phyloP scores from a whole-genome alignment of 805 yeast genomes.

The Candida nanaspora region DNA sequence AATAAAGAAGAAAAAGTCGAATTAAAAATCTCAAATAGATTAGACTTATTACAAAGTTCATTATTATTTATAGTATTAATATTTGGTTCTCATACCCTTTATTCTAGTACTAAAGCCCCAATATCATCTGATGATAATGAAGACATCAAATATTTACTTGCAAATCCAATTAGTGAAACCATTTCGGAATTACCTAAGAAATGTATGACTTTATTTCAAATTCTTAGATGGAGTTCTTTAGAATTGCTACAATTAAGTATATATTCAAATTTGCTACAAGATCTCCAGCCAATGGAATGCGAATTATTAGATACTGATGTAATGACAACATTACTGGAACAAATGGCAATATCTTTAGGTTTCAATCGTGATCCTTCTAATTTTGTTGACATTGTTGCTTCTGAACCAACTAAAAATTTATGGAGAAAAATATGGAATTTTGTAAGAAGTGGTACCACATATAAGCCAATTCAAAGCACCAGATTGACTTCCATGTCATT shows the following conservation, averaged over 20 bases:
- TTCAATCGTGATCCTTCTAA: constrained; percentile 39
- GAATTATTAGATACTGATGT: constrained; percentile 35
- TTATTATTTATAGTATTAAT: constrained; percentile 34
- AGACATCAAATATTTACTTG: constrained; percentile 25
- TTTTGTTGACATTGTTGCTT: constrained; percentile 13
- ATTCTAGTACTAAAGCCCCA: constrained; percentile 18
- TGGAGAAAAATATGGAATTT: constrained; percentile 57
- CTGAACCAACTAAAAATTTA: constrained; percentile 35
- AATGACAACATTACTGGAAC: constrained; percentile 30
- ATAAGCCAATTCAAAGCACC: constrained; percentile 29
- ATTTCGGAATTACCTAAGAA: constrained; percentile 30
- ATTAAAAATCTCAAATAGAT: constrained; percentile 28
- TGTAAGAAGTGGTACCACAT: constrained; percentile 33
- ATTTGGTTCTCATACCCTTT: constrained; percentile 33
- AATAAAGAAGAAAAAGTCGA: constrained; percentile 21
- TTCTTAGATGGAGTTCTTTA: constrained; percentile 31
- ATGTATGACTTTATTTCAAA: constrained; percentile 34
- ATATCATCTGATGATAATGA: constrained; percentile 19
- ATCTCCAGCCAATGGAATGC: constrained; percentile 39
- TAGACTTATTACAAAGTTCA: constrained; percentile 34
- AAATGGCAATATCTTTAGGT: constrained; percentile 39
- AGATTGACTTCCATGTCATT: constrained; percentile 25
- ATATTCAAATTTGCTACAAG: constrained; percentile 31
- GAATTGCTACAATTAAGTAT: constrained; percentile 37
- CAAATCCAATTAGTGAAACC: constrained; percentile 32